These are phyloP conservation scores for Mycena vulgaris DNA, from an alignment of 768 basidiomycete genomes.

Conservation along the genomic window DNA sequence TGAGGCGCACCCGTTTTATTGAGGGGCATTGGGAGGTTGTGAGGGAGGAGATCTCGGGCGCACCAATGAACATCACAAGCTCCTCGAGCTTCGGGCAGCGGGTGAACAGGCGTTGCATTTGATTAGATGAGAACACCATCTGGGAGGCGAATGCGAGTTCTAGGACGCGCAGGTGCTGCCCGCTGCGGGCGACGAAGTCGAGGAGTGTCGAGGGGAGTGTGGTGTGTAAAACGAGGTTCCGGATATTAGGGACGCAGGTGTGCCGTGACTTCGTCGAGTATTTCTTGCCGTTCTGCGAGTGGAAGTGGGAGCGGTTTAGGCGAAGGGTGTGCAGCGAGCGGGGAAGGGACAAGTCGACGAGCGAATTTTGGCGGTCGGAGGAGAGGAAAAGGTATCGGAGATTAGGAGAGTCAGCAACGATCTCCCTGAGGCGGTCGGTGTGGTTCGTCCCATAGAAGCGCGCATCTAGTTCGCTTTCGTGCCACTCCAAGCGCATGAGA, in stretches of 20 bases:
- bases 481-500: slow-evolving; percentile 34
- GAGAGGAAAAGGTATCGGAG: slow-evolving; percentile 34
- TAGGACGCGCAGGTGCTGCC: slow-evolving; percentile 18
- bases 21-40: background rate
- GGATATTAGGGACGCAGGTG: slow-evolving; percentile 8
- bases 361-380: slow-evolving; percentile 23
- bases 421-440: slow-evolving; percentile 23
- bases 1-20: slow-evolving; percentile 23
- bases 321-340: slow-evolving; percentile 21
- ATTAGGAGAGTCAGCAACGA: slow-evolving; percentile 20
- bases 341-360: slow-evolving; percentile 20
- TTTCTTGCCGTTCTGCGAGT: background rate
- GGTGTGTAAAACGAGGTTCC: slow-evolving; percentile 29
- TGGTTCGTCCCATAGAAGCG: slow-evolving; percentile 26
- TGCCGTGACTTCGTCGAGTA: background rate
- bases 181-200: slow-evolving; percentile 15
- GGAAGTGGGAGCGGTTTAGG: slow-evolving; percentile 29
- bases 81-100: slow-evolving; percentile 28
- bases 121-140: slow-evolving; percentile 22
- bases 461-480: slow-evolving; percentile 33
- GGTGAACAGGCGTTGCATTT: slow-evolving; percentile 23
- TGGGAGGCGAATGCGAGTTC: slow-evolving; percentile 32
- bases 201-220: slow-evolving; percentile 23
- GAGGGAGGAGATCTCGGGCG: slow-evolving; percentile 28
- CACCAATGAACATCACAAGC: slow-evolving; percentile 26